phyloP scores from a whole-genome alignment of 805 yeast species.

The Hanseniaspora hatyaiensis region DNA sequence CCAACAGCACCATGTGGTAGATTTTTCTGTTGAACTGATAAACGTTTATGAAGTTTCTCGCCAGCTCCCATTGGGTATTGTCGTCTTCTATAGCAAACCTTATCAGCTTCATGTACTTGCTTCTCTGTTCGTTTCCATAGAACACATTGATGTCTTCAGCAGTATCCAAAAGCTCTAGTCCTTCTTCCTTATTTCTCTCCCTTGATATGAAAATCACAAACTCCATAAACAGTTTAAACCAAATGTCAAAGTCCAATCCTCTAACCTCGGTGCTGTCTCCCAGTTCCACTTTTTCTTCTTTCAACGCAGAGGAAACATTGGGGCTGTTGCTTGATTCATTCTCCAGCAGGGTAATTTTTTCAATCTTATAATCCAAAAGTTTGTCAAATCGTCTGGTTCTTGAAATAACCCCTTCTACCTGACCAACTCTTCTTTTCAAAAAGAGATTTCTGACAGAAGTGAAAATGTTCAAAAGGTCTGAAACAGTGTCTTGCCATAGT shows the following conservation, averaged over 20 bases:
- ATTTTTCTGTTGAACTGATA: constrained; percentile 67
- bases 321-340: constrained; percentile 37
- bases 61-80: constrained; percentile 41
- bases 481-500: constrained; percentile 75
- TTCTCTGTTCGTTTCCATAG: constrained; percentile 49
- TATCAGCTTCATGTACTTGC: constrained; percentile 49
- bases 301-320: constrained; percentile 22
- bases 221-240: constrained; percentile 80
- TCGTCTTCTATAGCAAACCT: constrained; percentile 58
- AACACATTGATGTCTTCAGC: constrained; percentile 75
- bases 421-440: constrained; percentile 59
- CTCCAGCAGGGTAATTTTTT: constrained; percentile 52
- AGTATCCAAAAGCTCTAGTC: constrained; percentile 56
- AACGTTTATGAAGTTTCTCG: constrained; percentile 52
- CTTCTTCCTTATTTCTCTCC: constrained; percentile 49
- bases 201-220: constrained; percentile 58
- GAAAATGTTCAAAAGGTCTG: constrained; percentile 74
- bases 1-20: constrained; percentile 52
- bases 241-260: constrained; percentile 62
- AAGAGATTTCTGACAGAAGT: constrained; percentile 67
- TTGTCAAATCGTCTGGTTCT: constrained; percentile 50
- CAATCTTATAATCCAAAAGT: constrained; percentile 61
- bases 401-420: constrained; percentile 54
- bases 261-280: constrained; percentile 53
- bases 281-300: constrained; percentile 34